Percentiles rank a stretch among this genome's conserved stretches.
Conservation (phyloP, 129 eudicot genomes). For the Daucus carota region DNA sequence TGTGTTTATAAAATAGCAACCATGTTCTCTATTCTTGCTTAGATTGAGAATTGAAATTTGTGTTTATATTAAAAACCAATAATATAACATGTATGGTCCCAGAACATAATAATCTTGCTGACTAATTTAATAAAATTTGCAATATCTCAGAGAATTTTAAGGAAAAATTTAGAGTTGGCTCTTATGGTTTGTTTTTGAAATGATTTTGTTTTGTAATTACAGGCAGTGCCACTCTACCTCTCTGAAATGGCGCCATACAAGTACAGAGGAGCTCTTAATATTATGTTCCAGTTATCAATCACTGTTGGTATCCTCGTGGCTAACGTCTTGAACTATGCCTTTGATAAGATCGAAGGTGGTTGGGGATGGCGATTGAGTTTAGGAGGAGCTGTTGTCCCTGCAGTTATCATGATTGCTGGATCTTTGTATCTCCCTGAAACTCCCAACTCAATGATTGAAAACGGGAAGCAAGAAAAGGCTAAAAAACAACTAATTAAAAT, state of each 20-base stretch:
- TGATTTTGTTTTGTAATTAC: slow-evolving; percentile 12
- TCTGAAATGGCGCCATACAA: slow-evolving; percentile 98
- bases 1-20: background rate
- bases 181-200: background rate
- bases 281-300: slow-evolving; percentile 72
- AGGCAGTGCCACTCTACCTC: slow-evolving; percentile 85
- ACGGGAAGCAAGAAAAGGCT: slow-evolving; percentile 52
- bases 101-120: background rate
- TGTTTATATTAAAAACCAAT: background rate
- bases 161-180: background rate
- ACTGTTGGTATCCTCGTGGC: slow-evolving; percentile 83
- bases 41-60: slow-evolving; percentile 1
- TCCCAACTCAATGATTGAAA: slow-evolving; percentile 86
- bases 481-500: slow-evolving; percentile 39
- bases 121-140: no score
- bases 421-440: slow-evolving; percentile 72
- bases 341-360: slow-evolving; percentile 56
- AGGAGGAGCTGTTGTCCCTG: slow-evolving; percentile 92
- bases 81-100: slow-evolving; percentile 14
- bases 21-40: slow-evolving; percentile 6
- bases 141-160: background rate
- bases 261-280: slow-evolving; percentile 82
- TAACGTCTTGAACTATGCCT: slow-evolving; percentile 70
- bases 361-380: slow-evolving; percentile 90
- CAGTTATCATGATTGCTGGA: slow-evolving; percentile 60